A percentile compares a stretch with the other conserved stretches of the same genome.
These are phyloP conservation scores for Talaromyces amestolkiae DNA, from an alignment of 2,329 filamentous ascomycete genomes.

Conservation along the genomic window DNA sequence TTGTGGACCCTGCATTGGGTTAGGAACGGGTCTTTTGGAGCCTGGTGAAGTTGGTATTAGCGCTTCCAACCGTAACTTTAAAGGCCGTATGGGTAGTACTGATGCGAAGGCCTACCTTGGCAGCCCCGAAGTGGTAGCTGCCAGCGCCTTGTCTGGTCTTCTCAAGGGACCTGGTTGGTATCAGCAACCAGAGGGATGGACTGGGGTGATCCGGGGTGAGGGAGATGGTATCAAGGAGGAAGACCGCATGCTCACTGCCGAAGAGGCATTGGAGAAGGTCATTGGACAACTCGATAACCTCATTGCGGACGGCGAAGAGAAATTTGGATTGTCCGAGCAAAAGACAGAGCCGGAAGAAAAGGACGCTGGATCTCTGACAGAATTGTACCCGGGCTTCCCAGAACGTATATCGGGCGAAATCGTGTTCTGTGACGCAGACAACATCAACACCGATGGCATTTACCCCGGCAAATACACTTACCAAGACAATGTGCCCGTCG, in stretches of 20 bases:
- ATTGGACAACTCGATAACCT: constrained; percentile 66
- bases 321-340: constrained; percentile 31
- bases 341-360: constrained; percentile 13
- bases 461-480: constrained; percentile 93
- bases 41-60: constrained; percentile 82
- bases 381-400: constrained; percentile 82
- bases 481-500: constrained; percentile 72
- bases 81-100: constrained; percentile 80
- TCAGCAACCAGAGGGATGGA: constrained; percentile 67
- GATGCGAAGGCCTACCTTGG: constrained; percentile 82
- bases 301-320: constrained; percentile 55
- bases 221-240: constrained; percentile 65
- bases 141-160: constrained; percentile 66
- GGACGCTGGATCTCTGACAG: constrained; percentile 47
- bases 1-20: constrained; percentile 83
- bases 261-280: constrained; percentile 69
- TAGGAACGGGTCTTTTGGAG: constrained; percentile 76
- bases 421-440: constrained; percentile 79
- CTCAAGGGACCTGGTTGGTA: constrained; percentile 72
- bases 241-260: constrained; percentile 64
- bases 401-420: constrained; percentile 82
- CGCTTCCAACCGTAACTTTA: constrained; percentile 85
- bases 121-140: constrained; percentile 87
- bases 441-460: constrained; percentile 89
- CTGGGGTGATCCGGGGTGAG: constrained; percentile 61